Conservation (phyloP, 352 stramenopile genomes). For the Globisporangium orthogonon region DNA sequence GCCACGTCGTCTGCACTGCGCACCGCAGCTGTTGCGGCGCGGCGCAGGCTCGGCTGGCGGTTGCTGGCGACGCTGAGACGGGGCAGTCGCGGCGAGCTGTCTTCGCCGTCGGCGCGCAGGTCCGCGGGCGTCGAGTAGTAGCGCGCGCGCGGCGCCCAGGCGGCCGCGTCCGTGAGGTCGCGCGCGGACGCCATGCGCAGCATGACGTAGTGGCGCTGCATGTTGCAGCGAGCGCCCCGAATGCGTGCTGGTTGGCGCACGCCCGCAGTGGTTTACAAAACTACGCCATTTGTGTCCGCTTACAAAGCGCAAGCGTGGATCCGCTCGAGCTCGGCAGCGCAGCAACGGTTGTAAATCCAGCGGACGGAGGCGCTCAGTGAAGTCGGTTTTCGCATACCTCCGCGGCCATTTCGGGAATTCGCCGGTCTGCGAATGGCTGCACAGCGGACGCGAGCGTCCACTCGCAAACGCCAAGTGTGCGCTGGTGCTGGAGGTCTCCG, state of each 20-base stretch:
- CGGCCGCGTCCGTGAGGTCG: slow-evolving; percentile 18
- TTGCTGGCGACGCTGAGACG: slow-evolving; percentile 6
- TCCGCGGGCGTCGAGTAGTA: slow-evolving; percentile 15
- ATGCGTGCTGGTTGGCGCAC: too few relatives aligned
- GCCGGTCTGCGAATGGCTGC: background rate
- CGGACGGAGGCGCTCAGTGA: too few relatives aligned
- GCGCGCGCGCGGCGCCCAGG: slow-evolving; percentile 3
- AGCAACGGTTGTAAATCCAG: too few relatives aligned
- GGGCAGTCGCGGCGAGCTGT: background rate
- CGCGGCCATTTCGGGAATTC: background rate
- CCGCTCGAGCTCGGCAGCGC: too few relatives aligned
- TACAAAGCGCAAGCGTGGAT: background rate
- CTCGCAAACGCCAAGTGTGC: background rate
- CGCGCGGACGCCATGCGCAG: slow-evolving; percentile 34
- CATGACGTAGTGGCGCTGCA: slow-evolving; percentile 44
- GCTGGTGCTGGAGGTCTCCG: too few relatives aligned
- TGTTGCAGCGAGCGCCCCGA: too few relatives aligned
- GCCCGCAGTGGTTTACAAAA: too few relatives aligned
- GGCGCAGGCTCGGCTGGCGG: slow-evolving; percentile 8
- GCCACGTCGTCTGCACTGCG: slow-evolving; percentile 8
- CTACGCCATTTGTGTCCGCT: background rate
- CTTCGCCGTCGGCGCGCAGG: background rate
- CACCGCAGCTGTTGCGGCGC: slow-evolving; percentile 4
- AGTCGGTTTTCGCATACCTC: too few relatives aligned
- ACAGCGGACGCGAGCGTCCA: background rate